Evolutionary conservation across 2,329 filamentous ascomycete genomes (phyloP).

Genomic region (Diaporthe sp.): DNA sequence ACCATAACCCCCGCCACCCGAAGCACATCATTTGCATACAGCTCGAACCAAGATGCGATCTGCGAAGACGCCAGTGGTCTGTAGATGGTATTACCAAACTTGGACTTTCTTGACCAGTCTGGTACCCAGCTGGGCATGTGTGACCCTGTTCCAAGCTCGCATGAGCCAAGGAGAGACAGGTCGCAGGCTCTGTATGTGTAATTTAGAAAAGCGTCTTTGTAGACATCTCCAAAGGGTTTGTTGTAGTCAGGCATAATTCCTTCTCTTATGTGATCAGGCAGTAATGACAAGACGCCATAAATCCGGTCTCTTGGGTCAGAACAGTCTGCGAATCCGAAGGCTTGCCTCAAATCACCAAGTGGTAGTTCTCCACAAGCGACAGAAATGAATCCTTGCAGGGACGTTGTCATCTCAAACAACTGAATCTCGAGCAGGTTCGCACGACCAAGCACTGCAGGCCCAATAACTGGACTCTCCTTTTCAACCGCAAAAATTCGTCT

Average conservation of each 20-base stretch:
- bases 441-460: too few species aligned
- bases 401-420: accelerated
- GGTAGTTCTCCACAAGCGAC: neutral
- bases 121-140: neutral
- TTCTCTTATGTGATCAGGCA: neutral
- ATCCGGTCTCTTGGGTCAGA: neutral
- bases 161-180: neutral
- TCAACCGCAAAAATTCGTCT: too few species aligned
- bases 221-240: neutral
- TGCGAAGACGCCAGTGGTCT: neutral
- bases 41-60: neutral
- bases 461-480: too few species aligned
- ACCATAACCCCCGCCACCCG: neutral
- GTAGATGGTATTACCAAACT: too few species aligned
- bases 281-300: neutral
- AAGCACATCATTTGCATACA: neutral
- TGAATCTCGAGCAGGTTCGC: neutral
- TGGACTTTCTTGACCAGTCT: neutral
- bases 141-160: neutral
- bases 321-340: neutral
- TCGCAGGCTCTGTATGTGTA: too few species aligned
- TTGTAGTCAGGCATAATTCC: neutral
- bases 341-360: neutral
- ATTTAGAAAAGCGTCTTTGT: neutral
- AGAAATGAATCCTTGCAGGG: neutral